Evolutionary conservation across 768 basidiomycete genomes (phyloP).

Genomic region (Suillus lakei): DNA sequence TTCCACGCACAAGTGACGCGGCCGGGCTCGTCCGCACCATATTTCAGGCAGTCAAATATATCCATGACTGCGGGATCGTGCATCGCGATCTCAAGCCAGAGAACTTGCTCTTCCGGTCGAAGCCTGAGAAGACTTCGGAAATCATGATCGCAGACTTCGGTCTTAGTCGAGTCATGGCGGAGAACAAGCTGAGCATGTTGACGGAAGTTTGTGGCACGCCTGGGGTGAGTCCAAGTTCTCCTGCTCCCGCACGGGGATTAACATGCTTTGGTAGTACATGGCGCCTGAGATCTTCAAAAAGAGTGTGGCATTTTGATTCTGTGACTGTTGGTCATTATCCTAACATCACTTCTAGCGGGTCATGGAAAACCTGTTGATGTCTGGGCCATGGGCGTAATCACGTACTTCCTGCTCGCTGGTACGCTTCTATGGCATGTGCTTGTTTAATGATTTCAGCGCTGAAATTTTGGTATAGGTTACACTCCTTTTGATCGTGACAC

Average conservation of each 20-base stretch:
- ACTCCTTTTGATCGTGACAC: constrained; percentile 97
- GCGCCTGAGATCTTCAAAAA: constrained; percentile 97
- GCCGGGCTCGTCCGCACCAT: constrained; percentile 87
- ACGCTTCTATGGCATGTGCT: constrained; percentile 6
- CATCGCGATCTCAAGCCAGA: constrained; percentile 98
- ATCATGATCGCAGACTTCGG: constrained; percentile 99
- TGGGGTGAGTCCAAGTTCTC: constrained; percentile 53
- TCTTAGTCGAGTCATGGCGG: constrained; percentile 87
- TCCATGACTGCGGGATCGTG: constrained; percentile 91
- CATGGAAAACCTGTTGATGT: constrained; percentile 95
- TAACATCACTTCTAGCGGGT: constrained; percentile 56
- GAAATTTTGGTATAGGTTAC: constrained; percentile 57
- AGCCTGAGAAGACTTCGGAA: constrained; percentile 82
- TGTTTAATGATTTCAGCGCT: neutral
- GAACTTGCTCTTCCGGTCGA: constrained; percentile 92
- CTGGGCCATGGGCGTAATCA: constrained; percentile 99
- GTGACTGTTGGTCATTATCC: neutral
- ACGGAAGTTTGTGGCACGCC: constrained; percentile 98
- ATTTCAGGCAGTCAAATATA: constrained; percentile 85
- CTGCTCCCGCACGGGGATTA: constrained; percentile 5
- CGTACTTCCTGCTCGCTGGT: constrained; percentile 91
- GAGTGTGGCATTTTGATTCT: constrained; percentile 49
- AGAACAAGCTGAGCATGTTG: constrained; percentile 82
- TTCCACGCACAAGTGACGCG: constrained; percentile 68
- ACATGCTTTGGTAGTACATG: constrained; percentile 65